Percentiles rank a stretch among this genome's conserved stretches.
Conservation (phyloP, 257 asterid genomes). For the Leptodermis oblonga region DNA sequence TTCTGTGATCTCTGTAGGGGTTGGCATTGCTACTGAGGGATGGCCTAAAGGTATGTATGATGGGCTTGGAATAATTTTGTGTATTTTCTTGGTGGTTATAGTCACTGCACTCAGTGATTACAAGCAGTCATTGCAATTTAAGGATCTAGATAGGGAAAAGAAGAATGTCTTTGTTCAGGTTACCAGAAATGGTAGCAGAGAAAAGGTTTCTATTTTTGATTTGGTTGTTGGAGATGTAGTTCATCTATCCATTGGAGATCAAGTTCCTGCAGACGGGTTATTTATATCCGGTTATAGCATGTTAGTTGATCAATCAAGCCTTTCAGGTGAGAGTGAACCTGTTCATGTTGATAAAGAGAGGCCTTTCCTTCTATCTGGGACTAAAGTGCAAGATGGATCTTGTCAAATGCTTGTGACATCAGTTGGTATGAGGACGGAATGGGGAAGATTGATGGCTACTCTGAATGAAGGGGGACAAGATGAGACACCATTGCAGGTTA, state of each 20-base stretch:
- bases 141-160: constrained; percentile 91
- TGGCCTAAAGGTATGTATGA: constrained; percentile 93
- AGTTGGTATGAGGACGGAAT: constrained; percentile 97
- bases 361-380: constrained; percentile 82
- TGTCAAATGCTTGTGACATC: constrained; percentile 89
- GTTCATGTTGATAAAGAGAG: constrained; percentile 54
- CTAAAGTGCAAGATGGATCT: constrained; percentile 89
- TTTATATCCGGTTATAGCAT: constrained; percentile 71
- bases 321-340: constrained; percentile 93
- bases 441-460: constrained; percentile 97
- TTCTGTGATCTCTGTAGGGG: constrained; percentile 81
- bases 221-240: constrained; percentile 92
- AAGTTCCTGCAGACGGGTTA: constrained; percentile 87
- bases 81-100: constrained; percentile 76
- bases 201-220: constrained; percentile 73
- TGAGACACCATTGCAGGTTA: constrained; percentile 96
- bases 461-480: constrained; percentile 87
- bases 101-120: constrained; percentile 94
- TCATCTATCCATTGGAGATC: constrained; percentile 67
- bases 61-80: constrained; percentile 82
- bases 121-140: constrained; percentile 89
- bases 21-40: constrained; percentile 95
- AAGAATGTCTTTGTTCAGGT: constrained; percentile 79
- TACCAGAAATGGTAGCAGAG: constrained; percentile 70
- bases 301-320: constrained; percentile 85